Evolutionary conservation across 2,329 filamentous ascomycete species (phyloP).

Genomic region (Trichoderma pleuroti): DNA sequence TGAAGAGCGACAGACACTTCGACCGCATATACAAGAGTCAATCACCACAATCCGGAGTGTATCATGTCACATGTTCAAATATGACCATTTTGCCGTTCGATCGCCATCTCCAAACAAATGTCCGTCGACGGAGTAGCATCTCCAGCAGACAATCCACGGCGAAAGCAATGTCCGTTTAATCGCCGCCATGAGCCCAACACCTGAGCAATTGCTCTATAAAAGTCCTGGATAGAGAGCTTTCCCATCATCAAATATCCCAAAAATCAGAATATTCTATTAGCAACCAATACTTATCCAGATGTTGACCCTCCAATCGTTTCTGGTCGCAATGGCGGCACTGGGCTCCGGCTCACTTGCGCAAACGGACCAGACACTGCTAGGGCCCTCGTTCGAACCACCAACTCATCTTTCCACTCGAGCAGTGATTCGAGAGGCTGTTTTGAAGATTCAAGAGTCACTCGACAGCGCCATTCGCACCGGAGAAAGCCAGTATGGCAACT

Average conservation of each 20-base stretch:
- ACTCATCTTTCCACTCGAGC: neutral
- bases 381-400: constrained; percentile 6
- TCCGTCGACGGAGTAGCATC: neutral
- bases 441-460: neutral
- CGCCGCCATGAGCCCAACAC: neutral
- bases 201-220: neutral
- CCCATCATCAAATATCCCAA: neutral
- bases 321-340: neutral
- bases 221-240: neutral
- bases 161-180: neutral
- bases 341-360: neutral
- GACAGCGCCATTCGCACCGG: constrained; percentile 5
- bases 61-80: neutral
- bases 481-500: constrained; percentile 2
- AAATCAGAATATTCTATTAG: neutral
- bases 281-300: neutral
- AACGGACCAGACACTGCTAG: constrained; percentile 6
- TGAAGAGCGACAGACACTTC: neutral
- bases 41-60: neutral
- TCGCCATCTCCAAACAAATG: neutral
- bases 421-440: neutral
- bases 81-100: neutral
- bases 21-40: neutral
- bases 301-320: neutral
- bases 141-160: neutral